Evolutionary conservation across 257 asterid species (phyloP).

Genomic region (Anisodus acutangulus): DNA sequence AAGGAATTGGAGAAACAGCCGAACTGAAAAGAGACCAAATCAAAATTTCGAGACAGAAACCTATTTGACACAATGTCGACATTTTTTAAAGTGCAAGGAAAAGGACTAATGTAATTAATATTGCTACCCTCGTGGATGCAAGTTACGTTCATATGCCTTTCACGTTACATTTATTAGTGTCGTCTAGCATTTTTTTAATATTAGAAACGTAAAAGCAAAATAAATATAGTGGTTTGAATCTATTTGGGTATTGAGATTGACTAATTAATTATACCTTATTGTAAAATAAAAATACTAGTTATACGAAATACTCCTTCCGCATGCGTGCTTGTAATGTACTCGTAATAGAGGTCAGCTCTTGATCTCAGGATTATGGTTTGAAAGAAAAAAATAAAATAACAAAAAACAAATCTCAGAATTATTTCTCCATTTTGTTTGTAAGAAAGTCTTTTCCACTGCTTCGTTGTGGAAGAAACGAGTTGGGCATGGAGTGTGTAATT

Average conservation of each 20-base stretch:
- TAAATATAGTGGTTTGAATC: background rate
- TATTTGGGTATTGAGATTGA: background rate
- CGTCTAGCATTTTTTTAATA: background rate
- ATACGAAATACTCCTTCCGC: background rate
- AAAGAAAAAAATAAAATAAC: background rate
- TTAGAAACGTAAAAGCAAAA: background rate
- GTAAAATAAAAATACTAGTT: background rate
- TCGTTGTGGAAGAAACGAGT: background rate
- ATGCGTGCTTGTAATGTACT: background rate
- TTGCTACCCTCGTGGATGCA: background rate
- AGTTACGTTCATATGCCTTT: background rate
- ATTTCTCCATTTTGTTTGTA: background rate
- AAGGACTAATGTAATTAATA: no score
- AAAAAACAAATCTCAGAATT: background rate
- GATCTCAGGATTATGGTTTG: background rate
- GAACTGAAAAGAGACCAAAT: background rate
- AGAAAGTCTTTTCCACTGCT: background rate
- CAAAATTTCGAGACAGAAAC: background rate
- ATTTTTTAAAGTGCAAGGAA: conserved; percentile 10
- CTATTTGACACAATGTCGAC: conserved; percentile 32
- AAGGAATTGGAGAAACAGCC: background rate
- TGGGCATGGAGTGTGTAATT: background rate
- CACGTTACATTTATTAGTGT: background rate
- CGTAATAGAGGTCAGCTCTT: background rate
- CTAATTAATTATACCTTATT: background rate